phyloP scores from a whole-genome alignment of 2,329 filamentous ascomycete genomes.

The Claviceps citrina region DNA sequence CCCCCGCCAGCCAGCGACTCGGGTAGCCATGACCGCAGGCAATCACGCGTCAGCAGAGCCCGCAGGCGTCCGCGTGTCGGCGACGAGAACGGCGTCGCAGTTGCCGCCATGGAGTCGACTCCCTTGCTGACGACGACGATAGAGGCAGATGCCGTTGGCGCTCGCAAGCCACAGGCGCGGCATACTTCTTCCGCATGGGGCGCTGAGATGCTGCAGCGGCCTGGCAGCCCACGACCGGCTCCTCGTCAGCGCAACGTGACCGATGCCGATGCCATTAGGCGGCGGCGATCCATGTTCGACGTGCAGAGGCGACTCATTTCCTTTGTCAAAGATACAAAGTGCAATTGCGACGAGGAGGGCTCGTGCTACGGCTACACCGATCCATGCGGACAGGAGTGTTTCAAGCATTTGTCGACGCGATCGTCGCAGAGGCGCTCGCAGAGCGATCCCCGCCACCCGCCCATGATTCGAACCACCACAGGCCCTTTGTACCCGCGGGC shows the following conservation, averaged over 20 bases:
- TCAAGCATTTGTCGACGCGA: constrained; percentile 37
- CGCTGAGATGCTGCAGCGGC: constrained; percentile 14
- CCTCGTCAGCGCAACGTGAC: constrained; percentile 14
- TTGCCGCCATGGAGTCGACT: constrained; percentile 27
- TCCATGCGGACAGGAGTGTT: constrained; percentile 50
- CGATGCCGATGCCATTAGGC: constrained; percentile 18
- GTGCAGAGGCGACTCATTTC: constrained; percentile 44
- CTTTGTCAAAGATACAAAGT: constrained; percentile 49
- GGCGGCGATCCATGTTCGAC: constrained; percentile 36
- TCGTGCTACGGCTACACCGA: constrained; percentile 51
- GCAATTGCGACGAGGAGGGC: constrained; percentile 44
- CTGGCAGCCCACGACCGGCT: constrained; percentile 8
- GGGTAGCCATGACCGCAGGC: constrained; percentile 13
- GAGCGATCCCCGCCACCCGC: constrained; percentile 19
- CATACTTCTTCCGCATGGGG: constrained; percentile 17
- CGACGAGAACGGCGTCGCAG: background rate
- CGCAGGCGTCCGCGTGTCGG: constrained; percentile 15
- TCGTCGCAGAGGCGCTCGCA: constrained; percentile 9
- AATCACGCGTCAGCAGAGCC: constrained; percentile 18
- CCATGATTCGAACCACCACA: constrained; percentile 28
- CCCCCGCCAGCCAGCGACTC: constrained; percentile 13
- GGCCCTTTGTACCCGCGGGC: constrained; percentile 17
- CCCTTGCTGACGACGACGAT: constrained; percentile 25
- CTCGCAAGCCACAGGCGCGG: constrained; percentile 13
- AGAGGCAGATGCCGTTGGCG: constrained; percentile 15